Evolutionary conservation across 164 flowering plant genomes (phyloP).

Genomic region (Santalum album): DNA sequence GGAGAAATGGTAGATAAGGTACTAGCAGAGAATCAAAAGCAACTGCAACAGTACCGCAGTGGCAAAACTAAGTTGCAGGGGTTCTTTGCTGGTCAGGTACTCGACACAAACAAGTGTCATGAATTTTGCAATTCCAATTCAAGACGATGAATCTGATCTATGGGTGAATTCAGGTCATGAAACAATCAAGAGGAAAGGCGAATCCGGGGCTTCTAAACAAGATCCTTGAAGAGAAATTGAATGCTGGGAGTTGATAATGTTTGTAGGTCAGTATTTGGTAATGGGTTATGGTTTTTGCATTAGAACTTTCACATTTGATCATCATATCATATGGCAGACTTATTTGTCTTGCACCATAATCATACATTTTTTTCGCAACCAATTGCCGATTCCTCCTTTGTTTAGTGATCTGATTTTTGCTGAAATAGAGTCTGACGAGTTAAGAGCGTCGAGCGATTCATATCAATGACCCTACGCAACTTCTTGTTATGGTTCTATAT

Average conservation of each 20-base stretch:
- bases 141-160: background rate
- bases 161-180: constrained; percentile 57
- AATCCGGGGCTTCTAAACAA: constrained; percentile 79
- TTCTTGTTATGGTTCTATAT: too few relatives aligned
- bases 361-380: too few relatives aligned
- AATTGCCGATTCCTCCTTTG: too few relatives aligned
- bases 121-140: too few relatives aligned
- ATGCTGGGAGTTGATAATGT: constrained; percentile 40
- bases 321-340: background rate
- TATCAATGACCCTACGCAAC: too few relatives aligned
- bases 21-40: constrained; percentile 68
- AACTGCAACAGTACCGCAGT: constrained; percentile 76
- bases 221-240: constrained; percentile 70
- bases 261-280: constrained; percentile 4
- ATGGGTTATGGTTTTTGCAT: background rate
- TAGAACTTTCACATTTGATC: background rate
- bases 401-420: too few relatives aligned
- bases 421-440: too few relatives aligned
- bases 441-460: too few relatives aligned
- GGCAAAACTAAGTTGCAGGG: constrained; percentile 94
- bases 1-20: constrained; percentile 76
- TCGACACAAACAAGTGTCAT: background rate
- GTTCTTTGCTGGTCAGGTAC: constrained; percentile 91
- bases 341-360: too few relatives aligned
- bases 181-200: constrained; percentile 88